These are phyloP conservation scores for Zygotorulaspora chibaensis DNA, from an alignment of 805 yeast species.

Conservation along the genomic window DNA sequence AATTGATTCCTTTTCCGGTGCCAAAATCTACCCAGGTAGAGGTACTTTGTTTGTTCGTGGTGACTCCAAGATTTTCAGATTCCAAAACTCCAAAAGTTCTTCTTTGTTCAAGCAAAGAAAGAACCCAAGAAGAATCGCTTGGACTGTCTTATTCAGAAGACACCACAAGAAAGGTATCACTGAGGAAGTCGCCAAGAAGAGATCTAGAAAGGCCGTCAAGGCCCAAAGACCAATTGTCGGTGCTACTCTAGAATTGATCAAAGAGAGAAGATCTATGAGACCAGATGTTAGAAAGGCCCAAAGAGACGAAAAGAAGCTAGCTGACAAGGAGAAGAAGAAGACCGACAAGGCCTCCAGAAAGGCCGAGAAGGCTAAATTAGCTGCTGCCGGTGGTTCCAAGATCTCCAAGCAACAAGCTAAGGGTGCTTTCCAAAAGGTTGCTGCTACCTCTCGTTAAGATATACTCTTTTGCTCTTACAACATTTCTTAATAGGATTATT, in stretches of 20 bases:
- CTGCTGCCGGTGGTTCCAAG: slow-evolving; percentile 71
- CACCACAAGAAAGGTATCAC: slow-evolving; percentile 99
- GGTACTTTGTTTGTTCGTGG: slow-evolving; percentile 99
- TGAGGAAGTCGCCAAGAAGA: slow-evolving; percentile 97
- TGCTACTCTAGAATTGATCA: slow-evolving; percentile 97
- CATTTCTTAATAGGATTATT: neutral
- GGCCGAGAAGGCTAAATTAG: slow-evolving; percentile 83
- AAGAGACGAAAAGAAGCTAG: slow-evolving; percentile 83
- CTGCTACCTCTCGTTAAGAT: slow-evolving; percentile 90
- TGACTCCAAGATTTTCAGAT: slow-evolving; percentile 99
- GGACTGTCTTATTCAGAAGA: slow-evolving; percentile 99
- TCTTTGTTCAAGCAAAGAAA: slow-evolving; percentile 99
- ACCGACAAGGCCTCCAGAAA: slow-evolving; percentile 91
- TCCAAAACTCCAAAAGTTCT: slow-evolving; percentile 95
- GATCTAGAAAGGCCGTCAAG: slow-evolving; percentile 96
- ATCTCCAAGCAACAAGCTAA: slow-evolving; percentile 94
- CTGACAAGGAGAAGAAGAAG: slow-evolving; percentile 86
- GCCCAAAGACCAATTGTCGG: slow-evolving; percentile 99
- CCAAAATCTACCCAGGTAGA: slow-evolving; percentile 99
- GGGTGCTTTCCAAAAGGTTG: slow-evolving; percentile 97
- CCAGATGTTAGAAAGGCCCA: slow-evolving; percentile 98
- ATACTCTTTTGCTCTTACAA: neutral
- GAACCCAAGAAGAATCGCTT: slow-evolving; percentile 99
- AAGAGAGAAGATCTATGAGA: slow-evolving; percentile 93
- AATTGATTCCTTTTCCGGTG: slow-evolving; percentile 98